Percentiles rank a stretch among this genome's conserved stretches.
phyloP scores from a whole-genome alignment of 208 protist genomes.

The Trichomonas gallinae region DNA sequence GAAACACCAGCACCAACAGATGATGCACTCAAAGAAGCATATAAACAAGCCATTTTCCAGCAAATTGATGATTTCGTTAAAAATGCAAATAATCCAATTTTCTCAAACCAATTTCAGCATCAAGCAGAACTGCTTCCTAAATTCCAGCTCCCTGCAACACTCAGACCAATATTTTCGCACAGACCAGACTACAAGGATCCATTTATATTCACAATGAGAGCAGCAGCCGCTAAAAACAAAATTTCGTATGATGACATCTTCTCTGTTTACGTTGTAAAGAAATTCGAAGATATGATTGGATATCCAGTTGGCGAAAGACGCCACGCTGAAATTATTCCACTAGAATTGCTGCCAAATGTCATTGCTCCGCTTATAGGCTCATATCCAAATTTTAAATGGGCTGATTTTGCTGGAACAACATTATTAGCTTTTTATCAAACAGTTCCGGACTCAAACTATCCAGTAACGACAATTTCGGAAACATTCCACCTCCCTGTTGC shows the following conservation, averaged over 20 bases:
- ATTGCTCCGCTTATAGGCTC: not conserved
- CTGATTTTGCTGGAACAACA: not conserved
- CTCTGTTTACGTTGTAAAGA: not conserved
- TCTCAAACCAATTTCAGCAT: not conserved
- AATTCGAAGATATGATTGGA: not conserved
- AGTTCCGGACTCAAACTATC: not conserved
- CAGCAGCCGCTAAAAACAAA: not conserved
- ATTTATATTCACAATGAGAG: not conserved
- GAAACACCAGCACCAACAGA: not conserved
- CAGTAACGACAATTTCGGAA: not conserved
- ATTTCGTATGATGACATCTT: not conserved
- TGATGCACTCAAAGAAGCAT: not conserved
- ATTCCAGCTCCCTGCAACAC: not conserved
- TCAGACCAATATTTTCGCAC: not conserved
- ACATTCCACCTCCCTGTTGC: not conserved
- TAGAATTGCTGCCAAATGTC: not conserved
- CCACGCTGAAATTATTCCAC: not conserved
- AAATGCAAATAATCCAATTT: not conserved
- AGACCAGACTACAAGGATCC: not conserved
- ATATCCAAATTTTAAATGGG: not conserved
- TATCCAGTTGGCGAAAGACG: not conserved
- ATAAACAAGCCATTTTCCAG: not conserved
- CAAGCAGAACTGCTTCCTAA: not conserved
- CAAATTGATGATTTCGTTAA: not conserved
- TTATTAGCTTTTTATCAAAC: not conserved